Conservation (phyloP, 208 protist genomes). For the Ichthyophonus hoferi region DNA sequence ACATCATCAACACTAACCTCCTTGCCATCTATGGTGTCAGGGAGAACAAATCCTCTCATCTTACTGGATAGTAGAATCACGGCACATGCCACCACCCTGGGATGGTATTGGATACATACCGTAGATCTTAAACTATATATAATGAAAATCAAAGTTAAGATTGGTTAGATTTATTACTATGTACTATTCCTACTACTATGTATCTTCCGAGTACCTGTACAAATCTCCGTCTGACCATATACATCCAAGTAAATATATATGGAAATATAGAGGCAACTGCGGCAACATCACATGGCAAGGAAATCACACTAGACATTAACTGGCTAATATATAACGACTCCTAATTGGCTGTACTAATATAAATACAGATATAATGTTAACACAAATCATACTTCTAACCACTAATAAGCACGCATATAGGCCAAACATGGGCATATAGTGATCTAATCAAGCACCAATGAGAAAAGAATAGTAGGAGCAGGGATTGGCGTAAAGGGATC, state of each 20-base stretch:
- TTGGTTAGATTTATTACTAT: background rate
- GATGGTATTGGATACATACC: slow-evolving; percentile 60
- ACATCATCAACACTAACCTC: background rate
- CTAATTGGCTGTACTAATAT: too few relatives aligned
- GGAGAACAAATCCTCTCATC: background rate
- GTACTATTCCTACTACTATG: background rate
- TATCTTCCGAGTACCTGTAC: background rate
- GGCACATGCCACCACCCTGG: slow-evolving; percentile 56
- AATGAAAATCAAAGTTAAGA: background rate
- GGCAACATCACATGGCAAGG: background rate
- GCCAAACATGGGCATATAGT: too few relatives aligned
- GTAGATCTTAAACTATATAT: slow-evolving; percentile 54
- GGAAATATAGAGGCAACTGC: background rate
- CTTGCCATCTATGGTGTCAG: slow-evolving; percentile 20
- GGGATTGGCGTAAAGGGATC: too few relatives aligned
- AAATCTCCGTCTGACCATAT: background rate
- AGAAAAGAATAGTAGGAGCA: too few relatives aligned
- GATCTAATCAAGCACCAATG: too few relatives aligned
- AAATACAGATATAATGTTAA: too few relatives aligned
- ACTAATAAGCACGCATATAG: too few relatives aligned
- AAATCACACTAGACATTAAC: too few relatives aligned
- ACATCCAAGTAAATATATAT: background rate
- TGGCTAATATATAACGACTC: too few relatives aligned
- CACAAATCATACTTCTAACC: too few relatives aligned
- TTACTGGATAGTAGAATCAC: slow-evolving; percentile 43